Evolutionary conservation across 495 filamentous ascomycete species (phyloP), one percentile per base, ranked within the genome.

Genomic region (Podospora tetraspora): DNA sequence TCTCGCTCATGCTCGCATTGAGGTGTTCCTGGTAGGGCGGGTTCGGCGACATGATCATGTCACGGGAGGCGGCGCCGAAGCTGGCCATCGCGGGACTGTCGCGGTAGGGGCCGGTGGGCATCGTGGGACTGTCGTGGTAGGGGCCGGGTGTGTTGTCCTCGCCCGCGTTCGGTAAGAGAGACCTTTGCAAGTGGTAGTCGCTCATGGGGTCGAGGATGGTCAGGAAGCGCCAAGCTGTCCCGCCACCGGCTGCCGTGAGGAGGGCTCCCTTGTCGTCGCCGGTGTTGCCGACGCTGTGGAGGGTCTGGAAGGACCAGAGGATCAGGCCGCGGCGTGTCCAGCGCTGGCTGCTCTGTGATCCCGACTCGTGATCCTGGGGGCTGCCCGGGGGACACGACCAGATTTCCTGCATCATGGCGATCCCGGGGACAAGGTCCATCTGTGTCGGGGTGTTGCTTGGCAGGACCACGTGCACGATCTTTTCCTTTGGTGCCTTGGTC

Each of bases 381-480:
- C 62, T 61, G 12, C 69, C 76, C 16, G 81, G 79, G 9, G 79
- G 73, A 3, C 77, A 74, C 1, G 81, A 84, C 76, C 73, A 84
- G 43, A 84, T 76, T 73, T 84, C 82, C 66, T 84, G 82, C 71
- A 82, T 77, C 82, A 84, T 84, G 69, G 80, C 79, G 13, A 83
- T 83, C 71, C 77, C 74, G 24, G 76, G 73, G 22, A 84, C 69
- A 19, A 84, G 74, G 25, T 83, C 81, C 71, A 81, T 83, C 25
- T 80, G 81, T 13, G 81, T 80, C 37, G 65, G 76, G 6, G 6
- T 52, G 12, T 19, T 19, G 43, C 19, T 12, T 19, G 6, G 16
- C 16, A 52, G 43, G 43, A 52, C 8, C 43, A n/a, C n/a, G 6
- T n/a, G 19, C 43, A 52, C 16, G 6, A 19, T 52, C 19, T 52